Conservation (phyloP, 2,329 filamentous ascomycete species). For the Leptographium galeiforme region DNA sequence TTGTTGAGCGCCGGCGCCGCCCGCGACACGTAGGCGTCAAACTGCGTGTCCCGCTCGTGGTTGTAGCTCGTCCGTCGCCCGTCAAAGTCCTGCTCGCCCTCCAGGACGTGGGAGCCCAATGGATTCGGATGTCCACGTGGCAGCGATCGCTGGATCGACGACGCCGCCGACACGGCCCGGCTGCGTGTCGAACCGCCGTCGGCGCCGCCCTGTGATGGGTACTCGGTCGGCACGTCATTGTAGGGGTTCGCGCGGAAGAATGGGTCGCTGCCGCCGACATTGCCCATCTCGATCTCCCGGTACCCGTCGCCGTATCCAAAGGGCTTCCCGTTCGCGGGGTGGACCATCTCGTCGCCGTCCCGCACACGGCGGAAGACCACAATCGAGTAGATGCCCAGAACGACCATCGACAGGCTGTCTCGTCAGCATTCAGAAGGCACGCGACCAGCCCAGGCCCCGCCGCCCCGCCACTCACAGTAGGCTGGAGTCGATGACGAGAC, state of each 20-base stretch:
- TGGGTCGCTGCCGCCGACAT: constrained; percentile 8
- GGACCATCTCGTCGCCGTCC: constrained; percentile 35
- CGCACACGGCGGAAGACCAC: constrained; percentile 32
- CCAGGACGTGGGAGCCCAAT: too few species aligned
- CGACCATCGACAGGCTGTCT: constrained; percentile 27
- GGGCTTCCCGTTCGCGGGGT: constrained; percentile 34
- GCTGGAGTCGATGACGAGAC: constrained; percentile 31
- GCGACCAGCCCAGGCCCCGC: too few species aligned
- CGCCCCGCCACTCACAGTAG: constrained; percentile 28
- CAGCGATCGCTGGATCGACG: neutral
- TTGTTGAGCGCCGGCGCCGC: constrained; percentile 11
- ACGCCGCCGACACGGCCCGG: constrained; percentile 7
- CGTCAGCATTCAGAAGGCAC: neutral
- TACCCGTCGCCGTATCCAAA: constrained; percentile 27
- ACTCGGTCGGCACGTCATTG: constrained; percentile 10
- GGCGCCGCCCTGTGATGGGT: neutral
- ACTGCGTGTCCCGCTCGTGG: constrained; percentile 17
- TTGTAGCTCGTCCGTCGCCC: constrained; percentile 12
- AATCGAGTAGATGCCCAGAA: constrained; percentile 32
- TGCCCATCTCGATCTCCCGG: constrained; percentile 16
- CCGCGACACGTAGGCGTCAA: constrained; percentile 14
- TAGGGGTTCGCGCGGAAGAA: constrained; percentile 8
- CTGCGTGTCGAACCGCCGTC: neutral
- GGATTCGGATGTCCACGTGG: neutral
- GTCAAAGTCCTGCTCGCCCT: neutral